phyloP scores from a whole-genome alignment of 345 rosid genomes.

The Boechera divaricarpa region DNA sequence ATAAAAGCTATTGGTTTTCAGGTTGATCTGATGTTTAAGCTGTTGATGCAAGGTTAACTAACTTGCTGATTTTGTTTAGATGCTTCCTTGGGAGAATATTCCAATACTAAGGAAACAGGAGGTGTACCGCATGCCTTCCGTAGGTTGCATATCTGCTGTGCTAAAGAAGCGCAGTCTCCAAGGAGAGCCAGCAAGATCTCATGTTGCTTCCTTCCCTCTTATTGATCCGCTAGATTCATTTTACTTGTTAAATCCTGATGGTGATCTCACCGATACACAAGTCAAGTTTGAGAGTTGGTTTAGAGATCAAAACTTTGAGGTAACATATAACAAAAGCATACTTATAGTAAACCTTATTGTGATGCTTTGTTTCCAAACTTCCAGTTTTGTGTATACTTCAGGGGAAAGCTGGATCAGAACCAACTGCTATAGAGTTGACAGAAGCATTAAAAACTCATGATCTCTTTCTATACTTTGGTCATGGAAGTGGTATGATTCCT shows the following conservation, averaged over 20 bases:
- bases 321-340: constrained; percentile 37
- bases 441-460: constrained; percentile 78
- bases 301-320: constrained; percentile 79
- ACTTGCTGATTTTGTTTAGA: constrained; percentile 52
- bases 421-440: constrained; percentile 69
- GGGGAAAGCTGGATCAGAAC: constrained; percentile 91
- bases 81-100: constrained; percentile 99
- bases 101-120: constrained; percentile 84
- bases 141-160: constrained; percentile 66
- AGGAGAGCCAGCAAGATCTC: constrained; percentile 49
- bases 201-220: constrained; percentile 58
- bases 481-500: constrained; percentile 82
- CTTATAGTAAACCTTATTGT: constrained; percentile 14
- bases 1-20: not conserved
- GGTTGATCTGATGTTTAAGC: not conserved
- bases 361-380: constrained; percentile 3
- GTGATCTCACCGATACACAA: constrained; percentile 75
- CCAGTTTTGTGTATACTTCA: constrained; percentile 35
- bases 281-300: constrained; percentile 84
- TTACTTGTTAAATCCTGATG: constrained; percentile 86
- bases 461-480: constrained; percentile 90
- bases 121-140: constrained; percentile 96
- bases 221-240: constrained; percentile 94
- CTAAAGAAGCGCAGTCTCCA: constrained; percentile 55
- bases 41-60: constrained; percentile 19